Evolutionary conservation across 2,329 filamentous ascomycete species (phyloP).

Genomic region (Pseudocercospora cruenta): DNA sequence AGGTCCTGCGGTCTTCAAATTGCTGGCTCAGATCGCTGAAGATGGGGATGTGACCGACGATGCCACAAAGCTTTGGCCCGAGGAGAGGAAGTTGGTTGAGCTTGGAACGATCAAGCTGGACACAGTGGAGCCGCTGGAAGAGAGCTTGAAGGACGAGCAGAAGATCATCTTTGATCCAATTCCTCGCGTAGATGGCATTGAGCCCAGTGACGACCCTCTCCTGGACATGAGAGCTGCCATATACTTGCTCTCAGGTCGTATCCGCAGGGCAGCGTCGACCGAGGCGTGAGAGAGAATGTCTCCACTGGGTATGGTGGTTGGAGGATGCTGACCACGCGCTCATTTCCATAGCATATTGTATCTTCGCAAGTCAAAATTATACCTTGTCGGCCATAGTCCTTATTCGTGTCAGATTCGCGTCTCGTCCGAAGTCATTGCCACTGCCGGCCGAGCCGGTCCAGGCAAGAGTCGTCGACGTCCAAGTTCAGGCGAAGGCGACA

Average conservation of each 20-base stretch:
- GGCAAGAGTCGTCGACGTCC: too few relatives aligned
- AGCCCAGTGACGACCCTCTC: conserved; percentile 58
- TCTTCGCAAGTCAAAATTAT: not conserved
- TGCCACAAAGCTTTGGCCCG: conserved; percentile 58
- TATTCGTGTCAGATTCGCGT: conserved; percentile 7
- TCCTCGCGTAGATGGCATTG: conserved; percentile 58
- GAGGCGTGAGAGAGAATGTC: not conserved
- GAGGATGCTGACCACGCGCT: not conserved
- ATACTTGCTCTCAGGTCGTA: conserved; percentile 59
- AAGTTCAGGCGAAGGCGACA: too few relatives aligned
- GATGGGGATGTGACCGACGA: conserved; percentile 54
- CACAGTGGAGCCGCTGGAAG: conserved; percentile 36
- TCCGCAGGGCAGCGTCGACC: conserved; percentile 47
- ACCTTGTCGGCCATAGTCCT: not conserved
- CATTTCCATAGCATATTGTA: not conserved
- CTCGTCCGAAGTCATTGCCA: conserved; percentile 1
- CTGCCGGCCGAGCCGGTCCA: not conserved
- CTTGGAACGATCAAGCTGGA: conserved; percentile 55
- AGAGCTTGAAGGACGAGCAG: conserved; percentile 53
- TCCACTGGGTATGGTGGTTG: not conserved
- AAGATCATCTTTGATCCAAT: conserved; percentile 62
- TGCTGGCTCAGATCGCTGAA: conserved; percentile 56
- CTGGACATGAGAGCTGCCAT: conserved; percentile 59
- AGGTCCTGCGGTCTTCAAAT: conserved; percentile 50
- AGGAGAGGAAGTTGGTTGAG: conserved; percentile 54